Base-by-base conservation (phyloP, 257 asterid genomes). In the Salvia rosmarinus region DNA sequence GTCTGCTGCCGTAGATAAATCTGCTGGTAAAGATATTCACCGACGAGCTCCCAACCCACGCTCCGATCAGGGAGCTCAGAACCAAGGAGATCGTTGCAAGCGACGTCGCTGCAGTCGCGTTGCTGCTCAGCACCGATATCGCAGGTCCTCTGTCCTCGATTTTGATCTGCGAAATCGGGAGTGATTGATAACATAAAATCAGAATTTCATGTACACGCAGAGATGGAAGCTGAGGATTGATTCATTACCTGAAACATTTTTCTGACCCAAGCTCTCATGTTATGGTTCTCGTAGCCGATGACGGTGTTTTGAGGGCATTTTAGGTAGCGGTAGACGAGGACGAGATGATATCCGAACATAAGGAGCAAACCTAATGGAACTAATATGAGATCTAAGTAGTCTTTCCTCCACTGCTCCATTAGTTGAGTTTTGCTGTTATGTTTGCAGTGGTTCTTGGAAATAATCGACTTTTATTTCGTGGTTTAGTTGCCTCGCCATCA, bases 301-400 rank as follows among this genome's bases (percentile, higher is more conserved):
- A 76, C 65, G 0, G 95, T 89, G 19, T 79, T 75, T 8, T 74
- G 34, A 2, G 88, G 90, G 70, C 71, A 50, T 28, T 74, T 81
- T 7, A 87, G 82, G 85, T 70, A 87, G 42, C 85, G 60, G 65
- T 80, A 82, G 68, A 87, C 75, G 71, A 84, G 88, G 78, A 82
- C 30, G 77, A 84, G 85, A 76, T 84, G 96, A 30, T 87, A 87
- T 0, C 82, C 90, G 6, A 87, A 74, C 92, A 89, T 84, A 67
- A 87, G 77, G 25, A 84, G 72, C 28, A 90, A 44, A 20, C 90
- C 77, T 43, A 30, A 32, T 20, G 95, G 90, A 35, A 86, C 95
- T 40, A 87, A 73, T 21, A 84, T 14, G 17, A 83, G 23, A 77
- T 84, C 95, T 34, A 90, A 72, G 72, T 71, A 65, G 50, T 79